Base-by-base conservation (phyloP, 164 flowering plant species). In the Vitis amurensis region DNA sequence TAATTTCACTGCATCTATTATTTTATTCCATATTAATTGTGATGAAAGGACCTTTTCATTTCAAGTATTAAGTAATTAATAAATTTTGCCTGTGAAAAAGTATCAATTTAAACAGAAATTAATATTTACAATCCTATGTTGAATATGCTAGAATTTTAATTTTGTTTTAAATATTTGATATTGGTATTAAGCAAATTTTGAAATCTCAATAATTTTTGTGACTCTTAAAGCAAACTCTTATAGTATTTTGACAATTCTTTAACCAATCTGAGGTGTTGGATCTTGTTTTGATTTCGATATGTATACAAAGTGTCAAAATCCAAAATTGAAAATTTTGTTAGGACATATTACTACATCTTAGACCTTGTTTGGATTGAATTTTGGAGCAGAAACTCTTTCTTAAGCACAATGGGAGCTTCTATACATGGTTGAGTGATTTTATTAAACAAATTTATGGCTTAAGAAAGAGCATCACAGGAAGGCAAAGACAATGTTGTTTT, bases 1-100 rank as follows among this genome's bases (percentile, higher is more conserved):
- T 96, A 93, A 82, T 50, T 70, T 63, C 37, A 23, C 59, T 50
- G 11, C 29, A 30, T 59, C 49, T 62, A 8, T 63, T 62, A 37
- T 37, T 58, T 53, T 78, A 50, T 14, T 66, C 50, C 57, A 11
- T 53, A 5, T 27, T 37, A 61, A 48, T 68, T 55, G 23, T 60
- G 51, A 3, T 48, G 55, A 29, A 15, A 10, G 49, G 12, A 59
- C 15, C n/a, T 37, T 68, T 37, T 49, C 12, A 29, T 14, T 37
- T 55, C 7, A 37, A 37, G 7, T 37, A 37, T 37, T 37, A 37
- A 37, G 44, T 37, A 37, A 37, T 37, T 37, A 37, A 37, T 37
- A 37, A 37, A 6, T 4, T 37, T 37, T 37, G 0, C 44, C 44
- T 37, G 44, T 37, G 7, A 4, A 37, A 37, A 6, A 6, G 7